These are phyloP conservation scores for Rosa rugosa DNA, from an alignment of 306 rosid species.

Conservation along the genomic window DNA sequence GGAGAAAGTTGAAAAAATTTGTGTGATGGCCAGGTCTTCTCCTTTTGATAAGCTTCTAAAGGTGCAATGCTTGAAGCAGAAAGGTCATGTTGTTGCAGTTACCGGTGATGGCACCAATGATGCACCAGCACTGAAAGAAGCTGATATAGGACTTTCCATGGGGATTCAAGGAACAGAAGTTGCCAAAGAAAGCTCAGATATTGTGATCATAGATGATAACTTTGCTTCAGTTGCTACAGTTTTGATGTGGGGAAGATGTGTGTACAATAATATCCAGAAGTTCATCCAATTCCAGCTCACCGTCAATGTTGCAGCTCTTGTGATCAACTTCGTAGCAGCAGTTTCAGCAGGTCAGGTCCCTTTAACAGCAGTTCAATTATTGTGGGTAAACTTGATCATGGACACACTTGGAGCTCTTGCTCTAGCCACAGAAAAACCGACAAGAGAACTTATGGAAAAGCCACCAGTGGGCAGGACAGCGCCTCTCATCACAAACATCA, in stretches of 20 bases:
- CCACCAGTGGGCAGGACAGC: conserved; percentile 32
- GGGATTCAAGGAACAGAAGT: conserved; percentile 40
- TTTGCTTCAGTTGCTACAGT: conserved; percentile 32
- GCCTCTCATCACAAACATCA: conserved; percentile 40
- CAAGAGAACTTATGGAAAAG: conserved; percentile 28
- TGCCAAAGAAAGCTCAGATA: conserved; percentile 32
- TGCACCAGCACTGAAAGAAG: conserved; percentile 37
- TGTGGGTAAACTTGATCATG: conserved; percentile 46
- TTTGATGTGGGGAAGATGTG: conserved; percentile 43
- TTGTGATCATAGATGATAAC: conserved; percentile 36
- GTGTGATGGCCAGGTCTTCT: conserved; percentile 41
- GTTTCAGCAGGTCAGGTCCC: conserved; percentile 34
- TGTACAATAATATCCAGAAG: conserved; percentile 38
- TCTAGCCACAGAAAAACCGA: conserved; percentile 40
- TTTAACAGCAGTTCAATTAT: conserved; percentile 28
- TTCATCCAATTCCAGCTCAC: conserved; percentile 49
- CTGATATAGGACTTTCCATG: conserved; percentile 39
- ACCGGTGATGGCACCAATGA: conserved; percentile 36
- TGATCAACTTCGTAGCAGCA: conserved; percentile 38
- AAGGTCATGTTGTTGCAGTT: conserved; percentile 42
- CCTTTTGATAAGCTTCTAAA: conserved; percentile 31
- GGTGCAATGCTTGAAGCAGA: conserved; percentile 38
- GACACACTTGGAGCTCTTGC: conserved; percentile 42
- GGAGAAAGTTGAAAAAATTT: conserved; percentile 31
- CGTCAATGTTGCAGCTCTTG: conserved; percentile 33